These are phyloP conservation scores for Ophiostoma perfectum DNA, from an alignment of 2,329 filamentous ascomycete species.

Conservation along the genomic window DNA sequence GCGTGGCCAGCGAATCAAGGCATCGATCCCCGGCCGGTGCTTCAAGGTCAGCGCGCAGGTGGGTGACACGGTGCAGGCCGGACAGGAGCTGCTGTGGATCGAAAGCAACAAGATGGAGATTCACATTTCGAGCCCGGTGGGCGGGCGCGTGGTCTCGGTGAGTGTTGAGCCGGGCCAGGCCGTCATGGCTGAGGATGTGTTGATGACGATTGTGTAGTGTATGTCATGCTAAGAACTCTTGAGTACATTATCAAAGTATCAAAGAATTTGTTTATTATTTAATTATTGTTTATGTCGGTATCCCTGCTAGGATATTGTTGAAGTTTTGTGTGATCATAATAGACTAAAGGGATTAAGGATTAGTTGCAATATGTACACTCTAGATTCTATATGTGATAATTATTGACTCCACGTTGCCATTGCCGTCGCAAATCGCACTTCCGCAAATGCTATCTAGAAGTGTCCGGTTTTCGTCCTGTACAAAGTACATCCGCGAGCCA, in stretches of 20 bases:
- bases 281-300: no score
- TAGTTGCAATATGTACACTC: no score
- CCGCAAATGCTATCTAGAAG: not conserved
- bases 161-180: constrained; percentile 1
- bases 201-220: constrained; percentile 1
- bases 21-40: constrained; percentile 50
- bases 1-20: not conserved
- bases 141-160: not conserved
- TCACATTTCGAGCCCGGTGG: not conserved
- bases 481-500: not conserved
- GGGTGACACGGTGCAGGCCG: constrained; percentile 34
- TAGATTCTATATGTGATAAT: no score
- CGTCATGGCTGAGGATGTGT: not conserved
- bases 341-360: no score
- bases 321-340: no score
- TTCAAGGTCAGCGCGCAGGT: constrained; percentile 35
- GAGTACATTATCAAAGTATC: no score
- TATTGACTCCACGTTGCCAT: not conserved
- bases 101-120: constrained; percentile 58
- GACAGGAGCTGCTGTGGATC: constrained; percentile 38
- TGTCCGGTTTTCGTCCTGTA: not conserved
- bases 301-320: no score
- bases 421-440: not conserved
- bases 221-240: no score
- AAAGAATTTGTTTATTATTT: no score